These are phyloP conservation scores for Clarireedia homoeocarpa DNA, from an alignment of 2,329 filamentous ascomycete species.

Conservation along the genomic window DNA sequence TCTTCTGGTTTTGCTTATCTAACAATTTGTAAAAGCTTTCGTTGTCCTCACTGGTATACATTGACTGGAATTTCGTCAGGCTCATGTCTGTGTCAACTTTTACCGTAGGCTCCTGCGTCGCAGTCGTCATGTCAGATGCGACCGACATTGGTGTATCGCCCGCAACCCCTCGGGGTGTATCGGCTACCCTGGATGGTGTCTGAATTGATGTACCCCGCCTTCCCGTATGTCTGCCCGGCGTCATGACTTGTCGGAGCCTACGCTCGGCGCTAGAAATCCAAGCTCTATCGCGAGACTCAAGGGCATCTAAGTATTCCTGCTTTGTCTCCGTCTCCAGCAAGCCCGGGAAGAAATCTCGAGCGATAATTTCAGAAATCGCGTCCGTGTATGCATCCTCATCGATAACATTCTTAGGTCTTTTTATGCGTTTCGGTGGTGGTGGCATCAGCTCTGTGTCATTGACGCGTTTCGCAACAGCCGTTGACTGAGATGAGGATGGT, in stretches of 20 bases:
- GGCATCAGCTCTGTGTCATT: conserved; percentile 71
- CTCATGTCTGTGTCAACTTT: conserved; percentile 69
- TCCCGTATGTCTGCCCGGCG: conserved; percentile 51
- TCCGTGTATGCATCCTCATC: conserved; percentile 93
- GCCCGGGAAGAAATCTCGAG: conserved; percentile 93
- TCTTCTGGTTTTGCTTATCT: conserved; percentile 82
- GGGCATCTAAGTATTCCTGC: conserved; percentile 83
- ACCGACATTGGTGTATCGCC: conserved; percentile 68
- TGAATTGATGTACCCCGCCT: conserved; percentile 29
- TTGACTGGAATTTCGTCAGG: conserved; percentile 77
- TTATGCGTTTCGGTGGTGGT: conserved; percentile 87
- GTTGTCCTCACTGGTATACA: conserved; percentile 96
- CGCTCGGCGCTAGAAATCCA: conserved; percentile 82
- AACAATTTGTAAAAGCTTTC: conserved; percentile 91
- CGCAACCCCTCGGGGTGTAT: conserved; percentile 58
- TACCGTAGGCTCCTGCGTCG: conserved; percentile 32
- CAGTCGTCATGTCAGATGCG: conserved; percentile 33
- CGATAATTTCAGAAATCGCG: conserved; percentile 87
- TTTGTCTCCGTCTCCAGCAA: conserved; percentile 79
- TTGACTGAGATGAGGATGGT: conserved; percentile 32
- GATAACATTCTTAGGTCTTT: conserved; percentile 77
- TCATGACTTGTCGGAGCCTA: conserved; percentile 71
- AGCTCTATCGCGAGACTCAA: conserved; percentile 73
- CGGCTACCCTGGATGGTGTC: conserved; percentile 29
- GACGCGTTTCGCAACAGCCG: conserved; percentile 54